phyloP scores from a whole-genome alignment of 2,329 filamentous ascomycete species.

The Aureobasidium sp. region DNA sequence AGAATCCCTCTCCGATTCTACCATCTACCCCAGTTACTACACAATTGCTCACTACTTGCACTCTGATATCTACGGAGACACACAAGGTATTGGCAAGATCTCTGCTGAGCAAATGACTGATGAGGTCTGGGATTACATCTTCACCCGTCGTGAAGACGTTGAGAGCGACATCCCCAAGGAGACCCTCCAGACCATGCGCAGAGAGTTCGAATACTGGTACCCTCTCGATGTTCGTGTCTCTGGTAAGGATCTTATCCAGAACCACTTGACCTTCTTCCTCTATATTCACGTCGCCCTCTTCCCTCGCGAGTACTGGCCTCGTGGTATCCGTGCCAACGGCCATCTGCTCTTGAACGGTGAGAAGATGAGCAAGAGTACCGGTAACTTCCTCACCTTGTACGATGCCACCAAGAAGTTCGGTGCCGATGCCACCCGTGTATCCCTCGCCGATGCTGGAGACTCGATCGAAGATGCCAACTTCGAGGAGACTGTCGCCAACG shows the following conservation, averaged over 20 bases:
- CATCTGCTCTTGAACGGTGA: conserved; percentile 92
- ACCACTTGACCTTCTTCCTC: conserved; percentile 93
- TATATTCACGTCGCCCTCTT: conserved; percentile 92
- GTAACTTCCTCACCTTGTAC: conserved; percentile 89
- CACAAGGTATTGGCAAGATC: conserved; percentile 61
- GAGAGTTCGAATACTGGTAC: conserved; percentile 97
- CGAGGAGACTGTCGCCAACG: conserved; percentile 89
- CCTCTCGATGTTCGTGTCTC: conserved; percentile 81
- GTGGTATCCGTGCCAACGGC: conserved; percentile 78
- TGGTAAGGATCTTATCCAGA: conserved; percentile 88
- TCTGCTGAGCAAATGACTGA: conserved; percentile 83
- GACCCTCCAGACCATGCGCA: conserved; percentile 69
- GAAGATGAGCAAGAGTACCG: conserved; percentile 97
- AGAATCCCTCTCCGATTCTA: conserved; percentile 85
- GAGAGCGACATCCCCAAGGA: conserved; percentile 66
- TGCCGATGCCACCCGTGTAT: conserved; percentile 84
- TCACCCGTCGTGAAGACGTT: conserved; percentile 67
- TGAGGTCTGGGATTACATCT: conserved; percentile 94
- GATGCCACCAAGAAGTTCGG: conserved; percentile 88
- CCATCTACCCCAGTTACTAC: conserved; percentile 84
- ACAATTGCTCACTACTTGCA: conserved; percentile 51
- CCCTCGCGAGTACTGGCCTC: conserved; percentile 80
- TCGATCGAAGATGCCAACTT: conserved; percentile 95
- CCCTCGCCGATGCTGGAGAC: conserved; percentile 89
- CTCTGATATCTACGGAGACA: conserved; percentile 76